Conservation (phyloP, 1,139 yeast genomes). For the Debaryomycetaceae sp. region DNA sequence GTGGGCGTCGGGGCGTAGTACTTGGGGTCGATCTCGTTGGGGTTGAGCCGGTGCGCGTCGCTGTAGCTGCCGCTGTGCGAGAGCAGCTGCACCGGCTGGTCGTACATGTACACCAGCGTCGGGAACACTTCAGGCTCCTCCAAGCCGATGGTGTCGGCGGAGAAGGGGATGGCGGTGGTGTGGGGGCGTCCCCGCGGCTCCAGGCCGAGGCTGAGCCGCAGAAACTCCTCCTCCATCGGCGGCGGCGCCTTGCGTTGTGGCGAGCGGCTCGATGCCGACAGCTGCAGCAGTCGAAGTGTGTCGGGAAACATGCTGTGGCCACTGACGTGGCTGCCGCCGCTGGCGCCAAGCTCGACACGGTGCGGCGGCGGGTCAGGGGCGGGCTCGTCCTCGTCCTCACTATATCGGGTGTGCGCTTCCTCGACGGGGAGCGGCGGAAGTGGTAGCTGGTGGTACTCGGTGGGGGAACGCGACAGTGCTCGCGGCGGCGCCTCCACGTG, state of each 20-base stretch:
- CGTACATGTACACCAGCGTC: conserved; percentile 34
- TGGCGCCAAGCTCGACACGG: conserved; percentile 8
- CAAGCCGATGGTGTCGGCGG: conserved; percentile 42
- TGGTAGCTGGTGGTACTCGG: conserved; percentile 5
- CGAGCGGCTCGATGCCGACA: conserved; percentile 5
- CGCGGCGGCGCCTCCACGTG: conserved; percentile 1
- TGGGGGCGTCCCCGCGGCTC: no score
- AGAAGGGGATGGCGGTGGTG: conserved; percentile 34
- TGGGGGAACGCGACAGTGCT: conserved; percentile 1
- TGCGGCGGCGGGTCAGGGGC: conserved; percentile 18
- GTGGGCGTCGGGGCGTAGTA: conserved; percentile 47
- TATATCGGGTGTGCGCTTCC: conserved; percentile 7
- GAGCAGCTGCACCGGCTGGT: conserved; percentile 30
- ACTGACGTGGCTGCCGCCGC: conserved; percentile 2
- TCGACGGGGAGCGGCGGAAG: no score
- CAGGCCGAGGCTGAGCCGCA: no score
- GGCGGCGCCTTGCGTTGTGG: conserved; percentile 9
- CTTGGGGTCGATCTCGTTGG: conserved; percentile 40
- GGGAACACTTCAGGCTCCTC: conserved; percentile 29
- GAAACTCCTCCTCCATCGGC: conserved; percentile 3
- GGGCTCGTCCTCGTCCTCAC: conserved; percentile 10
- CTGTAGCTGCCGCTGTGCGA: conserved; percentile 14
- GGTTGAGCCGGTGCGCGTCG: conserved; percentile 18
- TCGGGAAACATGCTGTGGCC: conserved; percentile 1
- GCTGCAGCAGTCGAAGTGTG: conserved; percentile 7